Conservation (phyloP, 73 alveolate genomes). For the Paramecium bursaria region DNA sequence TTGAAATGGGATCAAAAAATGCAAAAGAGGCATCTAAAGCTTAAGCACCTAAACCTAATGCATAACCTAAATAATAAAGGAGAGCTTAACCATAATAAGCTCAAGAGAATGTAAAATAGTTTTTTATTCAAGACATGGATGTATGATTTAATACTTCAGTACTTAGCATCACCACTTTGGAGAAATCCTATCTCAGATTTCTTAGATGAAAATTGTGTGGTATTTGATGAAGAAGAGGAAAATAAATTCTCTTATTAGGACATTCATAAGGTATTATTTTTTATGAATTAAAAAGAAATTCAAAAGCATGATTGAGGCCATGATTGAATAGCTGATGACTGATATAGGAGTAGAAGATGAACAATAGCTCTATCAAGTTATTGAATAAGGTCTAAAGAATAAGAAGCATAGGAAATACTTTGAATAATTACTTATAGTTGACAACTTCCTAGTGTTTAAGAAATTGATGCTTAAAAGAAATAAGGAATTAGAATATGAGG, state of each 20-base stretch:
- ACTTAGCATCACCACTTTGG: slow-evolving; percentile 62
- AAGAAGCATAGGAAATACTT: slow-evolving; percentile 74
- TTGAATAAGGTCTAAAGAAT: slow-evolving; percentile 69
- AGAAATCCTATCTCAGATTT: slow-evolving; percentile 59
- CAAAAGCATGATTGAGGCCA: slow-evolving; percentile 82
- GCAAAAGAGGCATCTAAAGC: too few species aligned
- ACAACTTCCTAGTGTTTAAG: slow-evolving; percentile 81
- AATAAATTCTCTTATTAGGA: slow-evolving; percentile 77
- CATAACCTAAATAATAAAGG: too few species aligned
- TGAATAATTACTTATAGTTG: slow-evolving; percentile 76
- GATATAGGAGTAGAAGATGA: slow-evolving; percentile 87
- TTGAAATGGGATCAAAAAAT: too few species aligned
- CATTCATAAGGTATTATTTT: not conserved
- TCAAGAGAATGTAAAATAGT: not conserved
- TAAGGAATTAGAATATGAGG: slow-evolving; percentile 84
- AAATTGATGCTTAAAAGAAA: slow-evolving; percentile 87
- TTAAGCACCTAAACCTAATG: too few species aligned
- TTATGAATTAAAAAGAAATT: slow-evolving; percentile 68
- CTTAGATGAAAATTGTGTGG: slow-evolving; percentile 82
- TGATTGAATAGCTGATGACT: slow-evolving; percentile 78
- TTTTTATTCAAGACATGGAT: slow-evolving; percentile 55
- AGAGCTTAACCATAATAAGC: too few species aligned
- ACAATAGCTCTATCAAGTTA: slow-evolving; percentile 43
- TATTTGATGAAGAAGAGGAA: slow-evolving; percentile 90
- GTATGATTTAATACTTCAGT: slow-evolving; percentile 46